These are phyloP conservation scores for Mortierella hygrophila DNA, from an alignment of 192 early-diverging fungal species.

Conservation along the genomic window DNA sequence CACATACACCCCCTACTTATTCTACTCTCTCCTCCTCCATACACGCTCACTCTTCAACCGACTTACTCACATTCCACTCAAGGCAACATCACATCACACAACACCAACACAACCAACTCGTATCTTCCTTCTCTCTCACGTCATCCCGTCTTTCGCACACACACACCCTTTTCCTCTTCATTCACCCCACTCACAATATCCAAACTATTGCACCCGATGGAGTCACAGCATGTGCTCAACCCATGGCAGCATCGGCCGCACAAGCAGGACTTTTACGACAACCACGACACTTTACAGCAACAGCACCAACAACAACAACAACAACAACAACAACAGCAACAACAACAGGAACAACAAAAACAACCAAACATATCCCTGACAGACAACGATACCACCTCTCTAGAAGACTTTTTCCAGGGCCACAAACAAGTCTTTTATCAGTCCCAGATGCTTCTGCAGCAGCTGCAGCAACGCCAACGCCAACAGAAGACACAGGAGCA, in stretches of 20 bases:
- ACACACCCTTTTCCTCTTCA: not conserved
- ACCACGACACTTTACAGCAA: not conserved
- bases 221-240: conserved; percentile 43
- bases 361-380: not conserved
- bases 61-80: not conserved
- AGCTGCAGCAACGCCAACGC: conserved; percentile 17
- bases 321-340: not conserved
- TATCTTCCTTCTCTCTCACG: not conserved
- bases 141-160: not conserved
- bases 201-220: conserved; percentile 6
- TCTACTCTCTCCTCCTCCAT: not conserved
- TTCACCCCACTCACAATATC: not conserved
- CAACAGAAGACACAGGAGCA: conserved; percentile 7
- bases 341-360: not conserved
- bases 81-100: not conserved
- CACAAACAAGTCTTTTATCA: conserved; percentile 39
- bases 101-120: too few relatives aligned
- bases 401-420: conserved; percentile 35
- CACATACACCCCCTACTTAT: not conserved
- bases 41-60: not conserved
- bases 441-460: conserved; percentile 19
- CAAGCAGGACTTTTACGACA: conserved; percentile 17
- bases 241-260: conserved; percentile 38
- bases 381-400: conserved; percentile 20
- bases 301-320: not conserved